phyloP scores from a whole-genome alignment of 2,329 filamentous ascomycete species.

The Penicillium sp. region DNA sequence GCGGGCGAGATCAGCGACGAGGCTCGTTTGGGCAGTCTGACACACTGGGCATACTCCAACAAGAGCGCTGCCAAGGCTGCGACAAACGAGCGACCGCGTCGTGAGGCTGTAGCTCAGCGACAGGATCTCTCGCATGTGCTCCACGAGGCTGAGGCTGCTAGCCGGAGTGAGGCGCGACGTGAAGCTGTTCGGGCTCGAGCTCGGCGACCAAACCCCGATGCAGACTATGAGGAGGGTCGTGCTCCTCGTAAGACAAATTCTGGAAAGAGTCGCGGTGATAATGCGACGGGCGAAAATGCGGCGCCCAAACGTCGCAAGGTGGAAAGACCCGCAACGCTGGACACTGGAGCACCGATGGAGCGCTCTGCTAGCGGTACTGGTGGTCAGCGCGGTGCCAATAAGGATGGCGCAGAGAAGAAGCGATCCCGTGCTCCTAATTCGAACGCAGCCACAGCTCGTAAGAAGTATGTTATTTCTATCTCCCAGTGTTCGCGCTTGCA shows the following conservation, averaged over 20 bases:
- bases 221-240: constrained; percentile 73
- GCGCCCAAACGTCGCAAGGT: constrained; percentile 76
- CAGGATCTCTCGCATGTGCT: constrained; percentile 66
- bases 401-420: constrained; percentile 72
- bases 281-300: constrained; percentile 30
- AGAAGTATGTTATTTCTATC: constrained; percentile 63
- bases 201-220: constrained; percentile 72
- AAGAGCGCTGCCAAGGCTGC: constrained; percentile 64
- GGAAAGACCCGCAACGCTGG: constrained; percentile 62
- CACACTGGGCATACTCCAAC: constrained; percentile 94
- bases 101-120: constrained; percentile 77
- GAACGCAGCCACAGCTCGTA: constrained; percentile 64
- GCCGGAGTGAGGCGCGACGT: constrained; percentile 80
- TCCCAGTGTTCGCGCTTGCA: constrained; percentile 3
- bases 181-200: constrained; percentile 79
- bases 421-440: constrained; percentile 73
- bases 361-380: constrained; percentile 44
- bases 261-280: constrained; percentile 54
- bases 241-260: constrained; percentile 59
- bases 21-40: constrained; percentile 85
- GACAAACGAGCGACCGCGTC: constrained; percentile 71
- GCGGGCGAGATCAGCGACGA: constrained; percentile 91
- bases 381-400: constrained; percentile 43
- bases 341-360: constrained; percentile 44
- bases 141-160: constrained; percentile 80